These are phyloP conservation scores for Lentithecium fluviatile DNA, from an alignment of 495 filamentous ascomycete genomes.

Conservation along the genomic window DNA sequence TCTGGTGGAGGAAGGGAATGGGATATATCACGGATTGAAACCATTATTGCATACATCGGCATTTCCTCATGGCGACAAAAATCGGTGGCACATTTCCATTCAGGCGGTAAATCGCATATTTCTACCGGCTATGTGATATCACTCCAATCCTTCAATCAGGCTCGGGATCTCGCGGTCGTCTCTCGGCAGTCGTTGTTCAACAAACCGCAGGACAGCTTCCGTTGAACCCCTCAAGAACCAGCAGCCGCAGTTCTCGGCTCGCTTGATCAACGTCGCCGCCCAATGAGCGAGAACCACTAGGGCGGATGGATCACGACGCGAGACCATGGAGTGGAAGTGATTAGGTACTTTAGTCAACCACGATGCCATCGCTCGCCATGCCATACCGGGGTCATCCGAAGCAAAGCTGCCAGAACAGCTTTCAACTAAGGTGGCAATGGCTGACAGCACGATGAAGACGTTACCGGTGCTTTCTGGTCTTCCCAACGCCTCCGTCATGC, in stretches of 20 bases:
- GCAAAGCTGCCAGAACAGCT: conserved; percentile 29
- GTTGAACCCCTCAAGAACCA: conserved; percentile 26
- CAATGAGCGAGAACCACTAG: conserved; percentile 31
- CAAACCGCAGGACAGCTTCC: too few relatives aligned
- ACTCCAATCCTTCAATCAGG: too few relatives aligned
- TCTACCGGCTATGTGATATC: too few relatives aligned
- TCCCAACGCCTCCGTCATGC: conserved; percentile 34
- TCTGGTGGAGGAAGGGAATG: conserved; percentile 46
- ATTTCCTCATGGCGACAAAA: not conserved
- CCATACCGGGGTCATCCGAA: conserved; percentile 13
- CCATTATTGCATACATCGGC: too few relatives aligned
- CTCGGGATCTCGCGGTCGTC: too few relatives aligned
- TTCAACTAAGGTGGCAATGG: conserved; percentile 34
- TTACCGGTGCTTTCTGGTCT: conserved; percentile 29
- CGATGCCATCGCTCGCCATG: conserved; percentile 26
- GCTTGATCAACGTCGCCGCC: conserved; percentile 18
- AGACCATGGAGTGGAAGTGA: conserved; percentile 27
- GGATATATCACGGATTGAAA: conserved; percentile 32
- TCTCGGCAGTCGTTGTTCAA: too few relatives aligned
- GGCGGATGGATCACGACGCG: conserved; percentile 3
- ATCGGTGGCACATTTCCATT: too few relatives aligned
- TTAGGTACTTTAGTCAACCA: conserved; percentile 32
- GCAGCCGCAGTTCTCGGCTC: conserved; percentile 26
- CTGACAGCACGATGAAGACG: conserved; percentile 33
- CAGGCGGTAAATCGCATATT: not conserved